These are phyloP conservation scores for Cytospora leucostoma DNA, from an alignment of 2,329 filamentous ascomycete genomes.

Conservation along the genomic window DNA sequence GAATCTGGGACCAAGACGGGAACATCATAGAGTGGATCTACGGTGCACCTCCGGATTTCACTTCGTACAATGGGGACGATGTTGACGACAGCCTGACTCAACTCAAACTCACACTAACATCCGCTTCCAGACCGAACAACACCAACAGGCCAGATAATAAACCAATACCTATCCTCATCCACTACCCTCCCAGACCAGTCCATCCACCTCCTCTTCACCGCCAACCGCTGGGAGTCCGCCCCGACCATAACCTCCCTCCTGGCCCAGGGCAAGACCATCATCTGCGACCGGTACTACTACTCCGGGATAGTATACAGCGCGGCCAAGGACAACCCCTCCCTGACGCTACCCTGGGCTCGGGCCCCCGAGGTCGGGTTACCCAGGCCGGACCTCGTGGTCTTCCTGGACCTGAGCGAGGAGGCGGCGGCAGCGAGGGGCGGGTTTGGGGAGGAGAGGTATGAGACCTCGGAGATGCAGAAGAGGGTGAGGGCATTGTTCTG, in stretches of 20 bases:
- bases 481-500: slow-evolving; percentile 76
- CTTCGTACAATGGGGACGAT: too few species aligned
- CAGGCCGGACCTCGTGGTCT: slow-evolving; percentile 82
- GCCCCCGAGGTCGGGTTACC: slow-evolving; percentile 84
- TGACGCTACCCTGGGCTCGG: slow-evolving; percentile 78
- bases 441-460: slow-evolving; percentile 87
- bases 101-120: neutral
- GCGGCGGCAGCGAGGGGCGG: slow-evolving; percentile 77
- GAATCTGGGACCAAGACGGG: too few species aligned
- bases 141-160: slow-evolving; percentile 83
- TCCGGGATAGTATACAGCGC: slow-evolving; percentile 91
- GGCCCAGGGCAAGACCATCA: slow-evolving; percentile 67
- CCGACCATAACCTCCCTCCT: slow-evolving; percentile 58
- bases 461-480: slow-evolving; percentile 79
- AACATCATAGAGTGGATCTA: too few species aligned
- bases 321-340: slow-evolving; percentile 73
- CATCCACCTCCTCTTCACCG: slow-evolving; percentile 86
- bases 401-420: slow-evolving; percentile 77
- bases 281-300: slow-evolving; percentile 94
- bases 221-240: slow-evolving; percentile 82
- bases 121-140: slow-evolving; percentile 69
- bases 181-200: slow-evolving; percentile 78
- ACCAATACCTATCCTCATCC: slow-evolving; percentile 73
- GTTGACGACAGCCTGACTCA: neutral
- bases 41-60: too few species aligned